Conservation (phyloP, 2,329 filamentous ascomycete species). For the Paecilomyces sp. region DNA sequence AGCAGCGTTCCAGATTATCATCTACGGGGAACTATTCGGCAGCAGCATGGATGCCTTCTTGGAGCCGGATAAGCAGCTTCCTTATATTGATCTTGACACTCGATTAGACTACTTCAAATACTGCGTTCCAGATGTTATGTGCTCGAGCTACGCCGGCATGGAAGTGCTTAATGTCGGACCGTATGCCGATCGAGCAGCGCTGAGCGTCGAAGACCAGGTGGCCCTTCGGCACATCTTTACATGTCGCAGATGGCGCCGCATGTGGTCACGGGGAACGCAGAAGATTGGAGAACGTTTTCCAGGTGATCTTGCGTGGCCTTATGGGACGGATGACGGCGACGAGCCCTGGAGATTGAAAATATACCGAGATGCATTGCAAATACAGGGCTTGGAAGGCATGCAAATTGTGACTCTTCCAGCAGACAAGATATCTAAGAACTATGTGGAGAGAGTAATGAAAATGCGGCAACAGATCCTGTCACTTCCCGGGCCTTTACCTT, state of each 20-base stretch:
- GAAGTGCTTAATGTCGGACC: constrained; percentile 2
- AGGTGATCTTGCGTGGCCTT: constrained; percentile 1
- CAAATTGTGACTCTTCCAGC: constrained; percentile 19
- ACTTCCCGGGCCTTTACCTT: not conserved
- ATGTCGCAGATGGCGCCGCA: constrained; percentile 16
- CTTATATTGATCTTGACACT: constrained; percentile 10
- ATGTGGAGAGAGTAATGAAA: constrained; percentile 4
- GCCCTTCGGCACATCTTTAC: constrained; percentile 13
- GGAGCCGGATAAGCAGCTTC: constrained; percentile 2
- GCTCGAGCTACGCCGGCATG: constrained; percentile 3
- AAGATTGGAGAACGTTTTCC: constrained; percentile 1
- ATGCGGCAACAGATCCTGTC: constrained; percentile 9
- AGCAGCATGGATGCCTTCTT: constrained; percentile 15
- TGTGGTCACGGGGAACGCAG: constrained; percentile 15
- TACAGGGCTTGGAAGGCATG: constrained; percentile 22
- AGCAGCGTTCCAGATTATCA: constrained; percentile 23
- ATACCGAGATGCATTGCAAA: constrained; percentile 17
- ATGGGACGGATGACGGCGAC: constrained; percentile 6
- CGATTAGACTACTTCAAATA: constrained; percentile 24
- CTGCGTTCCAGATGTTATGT: constrained; percentile 18
- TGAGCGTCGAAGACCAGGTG: constrained; percentile 2
- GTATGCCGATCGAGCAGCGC: constrained; percentile 1
- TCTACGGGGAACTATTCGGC: constrained; percentile 25
- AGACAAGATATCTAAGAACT: constrained; percentile 10
- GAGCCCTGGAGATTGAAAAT: constrained; percentile 14